Conservation (phyloP, 768 basidiomycete species). For the Termitomyces titanicus region DNA sequence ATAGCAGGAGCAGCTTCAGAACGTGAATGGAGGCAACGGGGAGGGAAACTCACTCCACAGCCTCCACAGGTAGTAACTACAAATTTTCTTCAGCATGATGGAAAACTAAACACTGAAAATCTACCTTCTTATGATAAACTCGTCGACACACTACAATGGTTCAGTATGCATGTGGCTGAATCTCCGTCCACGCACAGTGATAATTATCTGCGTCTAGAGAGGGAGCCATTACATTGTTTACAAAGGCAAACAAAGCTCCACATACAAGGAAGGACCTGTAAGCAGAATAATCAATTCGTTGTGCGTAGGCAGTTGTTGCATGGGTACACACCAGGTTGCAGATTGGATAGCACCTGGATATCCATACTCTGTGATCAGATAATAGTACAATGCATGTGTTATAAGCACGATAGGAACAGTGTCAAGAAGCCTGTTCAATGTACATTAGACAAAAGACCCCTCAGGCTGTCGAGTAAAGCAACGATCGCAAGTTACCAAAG, state of each 20-base stretch:
- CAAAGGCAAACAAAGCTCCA: neutral
- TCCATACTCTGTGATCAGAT: conserved; percentile 8
- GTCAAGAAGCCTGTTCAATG: conserved; percentile 27
- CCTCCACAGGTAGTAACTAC: neutral
- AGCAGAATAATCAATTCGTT: neutral
- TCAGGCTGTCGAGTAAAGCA: neutral
- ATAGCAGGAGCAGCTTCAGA: neutral
- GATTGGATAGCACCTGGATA: neutral
- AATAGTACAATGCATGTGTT: conserved; percentile 10
- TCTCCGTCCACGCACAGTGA: neutral
- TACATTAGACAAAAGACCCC: neutral
- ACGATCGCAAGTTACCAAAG: neutral
- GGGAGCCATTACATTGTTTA: no score
- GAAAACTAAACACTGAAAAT: no score
- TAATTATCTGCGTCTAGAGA: neutral
- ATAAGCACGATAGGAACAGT: conserved; percentile 3
- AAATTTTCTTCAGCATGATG: no score
- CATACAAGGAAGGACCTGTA: conserved; percentile 1
- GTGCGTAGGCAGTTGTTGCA: neutral
- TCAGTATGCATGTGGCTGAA: no score
- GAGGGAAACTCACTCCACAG: neutral
- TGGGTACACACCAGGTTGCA: conserved; percentile 2
- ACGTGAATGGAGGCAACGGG: neutral
- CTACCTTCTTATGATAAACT: neutral
- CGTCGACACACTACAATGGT: neutral